Base-by-base conservation (phyloP, 352 stramenopile species). In the Globisporangium rhizosaccharum region DNA sequence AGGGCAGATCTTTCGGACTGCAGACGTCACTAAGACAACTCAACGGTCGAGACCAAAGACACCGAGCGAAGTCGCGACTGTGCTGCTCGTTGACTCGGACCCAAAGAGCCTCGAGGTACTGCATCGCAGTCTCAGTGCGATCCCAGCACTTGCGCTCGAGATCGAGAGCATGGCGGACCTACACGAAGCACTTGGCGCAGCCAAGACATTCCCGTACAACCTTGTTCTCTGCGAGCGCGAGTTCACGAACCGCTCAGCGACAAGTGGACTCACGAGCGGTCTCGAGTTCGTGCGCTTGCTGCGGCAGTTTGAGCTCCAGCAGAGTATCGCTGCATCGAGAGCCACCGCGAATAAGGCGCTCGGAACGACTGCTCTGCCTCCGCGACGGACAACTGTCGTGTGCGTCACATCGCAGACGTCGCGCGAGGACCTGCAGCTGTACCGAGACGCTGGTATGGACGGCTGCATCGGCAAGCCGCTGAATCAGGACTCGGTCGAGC, bases 361-460 rank as follows among this genome's bases (percentile, higher is more conserved):
- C 4, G 39, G 20, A 4, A 30, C 6, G 3, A 15, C 50, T 11
- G 2, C 37, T n/a, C 28, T 20, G 4, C 15, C 23, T 18, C 61
- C 44, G 20, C 62, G 60, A 28, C 74, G 69, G 8, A 64, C 85
- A 12, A 76, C 79, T 0, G 70, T 98, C 28, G 62, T 97, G 1
- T 93, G 79, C n/a, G 53, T 96, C 12, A 93, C 71, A 18, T 67
- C 59, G 12, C 57, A 85, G 52, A 94, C 82, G 1, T 62, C 76
- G 2, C 61, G 74, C 0, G 64, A 74, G 9, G 87, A 97, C 62
- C 68, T 97, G 3, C 76, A 89, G 49, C 56, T 78, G 9, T 98
- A 97, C 67, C 96, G 94, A 61, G 78, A 93, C 30, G 76, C 70
- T 8, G 90, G 89, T n/a, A 94, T 97, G 75, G 89, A 97, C 64